Percentiles rank a stretch among this genome's conserved stretches.
Evolutionary conservation across 352 stramenopile species (phyloP).

Genomic region (Phytophthora nicotianae): DNA sequence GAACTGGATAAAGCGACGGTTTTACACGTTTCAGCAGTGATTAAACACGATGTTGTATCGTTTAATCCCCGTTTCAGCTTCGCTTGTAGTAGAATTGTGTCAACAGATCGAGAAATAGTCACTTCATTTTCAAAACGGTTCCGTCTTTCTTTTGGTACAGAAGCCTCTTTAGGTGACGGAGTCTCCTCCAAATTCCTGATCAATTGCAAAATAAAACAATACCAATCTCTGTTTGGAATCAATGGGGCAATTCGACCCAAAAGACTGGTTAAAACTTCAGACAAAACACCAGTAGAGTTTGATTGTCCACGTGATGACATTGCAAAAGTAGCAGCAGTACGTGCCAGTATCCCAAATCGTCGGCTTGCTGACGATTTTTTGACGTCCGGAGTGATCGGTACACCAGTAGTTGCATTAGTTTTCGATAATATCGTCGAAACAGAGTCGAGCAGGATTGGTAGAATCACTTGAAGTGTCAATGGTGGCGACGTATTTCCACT

Average conservation of each 20-base stretch:
- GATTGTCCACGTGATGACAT: constrained; percentile 13
- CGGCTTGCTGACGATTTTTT: constrained; percentile 11
- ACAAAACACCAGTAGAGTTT: constrained; percentile 3
- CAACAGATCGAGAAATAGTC: constrained; percentile 8
- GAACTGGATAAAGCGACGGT: neutral
- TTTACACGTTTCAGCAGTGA: constrained; percentile 10
- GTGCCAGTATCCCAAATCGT: constrained; percentile 12
- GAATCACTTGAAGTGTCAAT: constrained; percentile 38
- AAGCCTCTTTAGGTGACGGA: neutral
- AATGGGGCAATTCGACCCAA: constrained; percentile 27
- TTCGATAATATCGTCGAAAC: neutral
- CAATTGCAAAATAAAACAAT: constrained; percentile 35
- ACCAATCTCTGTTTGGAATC: constrained; percentile 29
- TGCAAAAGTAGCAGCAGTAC: constrained; percentile 3
- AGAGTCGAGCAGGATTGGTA: constrained; percentile 37
- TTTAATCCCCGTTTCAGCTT: constrained; percentile 13
- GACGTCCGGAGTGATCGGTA: constrained; percentile 5
- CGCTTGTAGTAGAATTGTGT: constrained; percentile 29
- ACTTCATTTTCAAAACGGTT: neutral
- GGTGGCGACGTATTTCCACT: constrained; percentile 15
- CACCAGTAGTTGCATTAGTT: neutral
- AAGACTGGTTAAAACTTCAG: constrained; percentile 19
- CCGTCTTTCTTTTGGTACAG: neutral
- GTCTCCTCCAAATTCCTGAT: constrained; percentile 21
- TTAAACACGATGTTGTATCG: neutral